phyloP scores from a whole-genome alignment of 2,329 filamentous ascomycete species.

The Talaromyces sp. region DNA sequence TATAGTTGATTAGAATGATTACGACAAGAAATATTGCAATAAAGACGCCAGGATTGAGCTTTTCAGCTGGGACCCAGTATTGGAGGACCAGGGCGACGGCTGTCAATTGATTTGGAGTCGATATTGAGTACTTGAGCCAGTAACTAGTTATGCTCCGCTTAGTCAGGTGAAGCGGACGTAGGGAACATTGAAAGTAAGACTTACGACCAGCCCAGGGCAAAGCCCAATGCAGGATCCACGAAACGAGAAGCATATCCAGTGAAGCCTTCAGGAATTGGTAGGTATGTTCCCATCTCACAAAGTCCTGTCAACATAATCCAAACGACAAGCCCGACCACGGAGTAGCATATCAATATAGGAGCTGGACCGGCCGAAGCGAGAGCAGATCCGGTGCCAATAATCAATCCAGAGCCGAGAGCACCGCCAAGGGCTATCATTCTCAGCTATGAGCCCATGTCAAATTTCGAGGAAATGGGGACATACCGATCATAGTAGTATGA shows the following conservation, averaged over 20 bases:
- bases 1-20: conserved; percentile 55
- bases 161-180: not conserved
- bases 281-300: conserved; percentile 80
- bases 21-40: conserved; percentile 57
- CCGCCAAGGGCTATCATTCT: conserved; percentile 36
- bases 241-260: conserved; percentile 77
- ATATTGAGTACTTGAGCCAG: conserved; percentile 60
- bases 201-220: conserved; percentile 65
- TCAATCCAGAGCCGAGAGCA: conserved; percentile 42
- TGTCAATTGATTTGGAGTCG: conserved; percentile 49
- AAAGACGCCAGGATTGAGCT: conserved; percentile 55
- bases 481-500: conserved; percentile 44
- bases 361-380: conserved; percentile 29
- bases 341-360: conserved; percentile 43
- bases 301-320: conserved; percentile 78
- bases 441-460: not conserved
- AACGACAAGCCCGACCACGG: conserved; percentile 55
- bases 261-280: conserved; percentile 74
- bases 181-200: not conserved
- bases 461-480: not conserved
- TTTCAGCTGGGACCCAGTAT: conserved; percentile 57
- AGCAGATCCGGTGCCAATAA: conserved; percentile 41
- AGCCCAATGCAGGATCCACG: conserved; percentile 75
- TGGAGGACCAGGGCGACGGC: conserved; percentile 58
- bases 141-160: conserved; percentile 44